These are phyloP conservation scores for Hibiscus tridactylites DNA, from an alignment of 345 rosid genomes.

Conservation along the genomic window DNA sequence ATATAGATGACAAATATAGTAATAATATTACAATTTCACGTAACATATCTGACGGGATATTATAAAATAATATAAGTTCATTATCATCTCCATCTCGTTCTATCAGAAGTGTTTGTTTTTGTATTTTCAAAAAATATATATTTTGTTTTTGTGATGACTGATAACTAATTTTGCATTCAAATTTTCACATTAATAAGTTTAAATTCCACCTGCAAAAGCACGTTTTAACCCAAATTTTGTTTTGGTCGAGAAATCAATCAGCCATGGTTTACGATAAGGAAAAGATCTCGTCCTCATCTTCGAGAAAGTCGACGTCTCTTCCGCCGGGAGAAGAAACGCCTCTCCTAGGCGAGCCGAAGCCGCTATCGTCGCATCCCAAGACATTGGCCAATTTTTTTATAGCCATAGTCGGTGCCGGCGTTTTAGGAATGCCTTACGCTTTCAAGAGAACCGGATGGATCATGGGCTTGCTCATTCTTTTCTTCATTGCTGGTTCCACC, in stretches of 20 bases:
- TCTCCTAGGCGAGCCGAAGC: slow-evolving; percentile 34
- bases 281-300: slow-evolving; percentile 32
- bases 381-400: slow-evolving; percentile 90
- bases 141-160: too few species aligned
- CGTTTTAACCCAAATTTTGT: neutral
- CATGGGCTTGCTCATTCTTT: slow-evolving; percentile 55
- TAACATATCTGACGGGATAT: neutral
- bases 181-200: neutral
- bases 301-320: slow-evolving; percentile 18
- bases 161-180: neutral
- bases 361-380: slow-evolving; percentile 56
- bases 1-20: too few species aligned
- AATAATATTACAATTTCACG: neutral
- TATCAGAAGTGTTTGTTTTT: neutral
- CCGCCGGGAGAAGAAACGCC: slow-evolving; percentile 59
- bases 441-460: slow-evolving; percentile 90
- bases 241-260: slow-evolving; percentile 2
- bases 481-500: slow-evolving; percentile 49
- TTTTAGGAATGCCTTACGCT: slow-evolving; percentile 79
- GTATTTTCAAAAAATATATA: too few species aligned
- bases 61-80: neutral
- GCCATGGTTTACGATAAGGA: slow-evolving; percentile 39
- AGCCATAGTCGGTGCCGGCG: slow-evolving; percentile 80
- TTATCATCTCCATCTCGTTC: neutral
- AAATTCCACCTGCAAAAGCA: neutral